These are phyloP conservation scores for Dissoconium aciculare DNA, from an alignment of 2,329 filamentous ascomycete genomes.

Conservation along the genomic window DNA sequence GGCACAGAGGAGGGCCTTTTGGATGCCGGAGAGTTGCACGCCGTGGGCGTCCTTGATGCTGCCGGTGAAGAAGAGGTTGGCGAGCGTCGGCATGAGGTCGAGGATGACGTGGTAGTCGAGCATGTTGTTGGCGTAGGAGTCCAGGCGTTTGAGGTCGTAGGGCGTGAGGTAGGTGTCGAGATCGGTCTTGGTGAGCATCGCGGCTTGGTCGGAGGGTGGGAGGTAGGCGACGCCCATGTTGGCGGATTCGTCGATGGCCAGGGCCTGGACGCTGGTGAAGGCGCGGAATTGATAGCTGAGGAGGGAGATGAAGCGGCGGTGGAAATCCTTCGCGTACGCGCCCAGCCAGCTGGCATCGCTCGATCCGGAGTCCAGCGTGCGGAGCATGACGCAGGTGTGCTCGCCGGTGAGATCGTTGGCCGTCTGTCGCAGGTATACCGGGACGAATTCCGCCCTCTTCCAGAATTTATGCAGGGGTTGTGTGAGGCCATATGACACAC, in stretches of 20 bases:
- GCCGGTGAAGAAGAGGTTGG: constrained; percentile 71
- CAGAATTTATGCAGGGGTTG: constrained; percentile 84
- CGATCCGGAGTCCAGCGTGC: constrained; percentile 48
- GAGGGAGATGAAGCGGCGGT: constrained; percentile 77
- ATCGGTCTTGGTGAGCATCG: constrained; percentile 53
- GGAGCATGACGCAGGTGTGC: constrained; percentile 94
- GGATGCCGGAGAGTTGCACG: constrained; percentile 64
- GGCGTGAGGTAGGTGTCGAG: constrained; percentile 69
- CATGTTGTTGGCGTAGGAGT: constrained; percentile 92
- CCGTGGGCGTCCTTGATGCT: constrained; percentile 36
- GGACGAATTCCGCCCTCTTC: constrained; percentile 74
- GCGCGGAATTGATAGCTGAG: constrained; percentile 83
- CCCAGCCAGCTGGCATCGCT: constrained; percentile 74
- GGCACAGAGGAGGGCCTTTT: constrained; percentile 75
- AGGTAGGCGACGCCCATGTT: constrained; percentile 50
- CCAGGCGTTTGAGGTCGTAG: constrained; percentile 86
- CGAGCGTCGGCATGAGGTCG: constrained; percentile 73
- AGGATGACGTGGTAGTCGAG: constrained; percentile 96
- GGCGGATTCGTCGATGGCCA: constrained; percentile 80
- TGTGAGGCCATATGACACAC: constrained; percentile 90
- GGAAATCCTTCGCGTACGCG: constrained; percentile 84
- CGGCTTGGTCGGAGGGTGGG: constrained; percentile 37
- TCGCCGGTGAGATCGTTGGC: constrained; percentile 93
- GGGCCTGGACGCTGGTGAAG: constrained; percentile 62
- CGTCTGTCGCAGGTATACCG: constrained; percentile 89